Evolutionary conservation across 345 rosid genomes (phyloP), one percentile per base, ranked within the genome.

Genomic region (Melaleuca alternifolia): DNA sequence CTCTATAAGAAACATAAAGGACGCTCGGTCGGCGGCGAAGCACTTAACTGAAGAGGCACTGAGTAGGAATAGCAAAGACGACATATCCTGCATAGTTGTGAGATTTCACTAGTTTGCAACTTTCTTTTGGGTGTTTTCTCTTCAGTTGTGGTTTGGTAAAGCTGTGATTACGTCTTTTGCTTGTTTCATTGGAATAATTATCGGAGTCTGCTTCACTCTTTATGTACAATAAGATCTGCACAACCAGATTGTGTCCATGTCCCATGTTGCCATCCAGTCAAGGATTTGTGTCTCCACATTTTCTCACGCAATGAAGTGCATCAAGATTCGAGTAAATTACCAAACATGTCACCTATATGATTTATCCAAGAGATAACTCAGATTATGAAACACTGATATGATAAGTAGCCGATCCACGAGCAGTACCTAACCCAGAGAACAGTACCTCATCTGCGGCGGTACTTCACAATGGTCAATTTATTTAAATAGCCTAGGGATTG

Each of bases 21-120:
- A 97, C 93, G 92, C 99, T 9, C 92, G 89, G 82, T 87, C 95
- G 44, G 99, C 99, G 2, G 99, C 99, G n/a, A 96, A 93, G 91
- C 93, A 87, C 84, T 97, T 97, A 50, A 83, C 96, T 3, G 99
- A 94, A 86, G 99, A 94, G 84, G 99, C 99, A 46, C 89, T 95
- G 83, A 87, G 88, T 75, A 94, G 96, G 93, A 89, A 87, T 83
- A 97, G 98, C 88, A 85, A 89, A n/a, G 99, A 96, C 59, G 99
- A 97, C 88, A 96, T 96, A 89, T 97, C 99, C 65, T 92, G 94
- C 85, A 82, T 97, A 30, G 98, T 96, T 24, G 95, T 97, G 83
- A 96, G 94, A 88, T 93, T 97, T 90, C 89, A 90, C 37, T 84
- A 84, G 81, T 30, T 48, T 71, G 44, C 48, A 37, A 18, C 16